phyloP scores from a whole-genome alignment of 2,329 filamentous ascomycete genomes.

The Microsporum canis region DNA sequence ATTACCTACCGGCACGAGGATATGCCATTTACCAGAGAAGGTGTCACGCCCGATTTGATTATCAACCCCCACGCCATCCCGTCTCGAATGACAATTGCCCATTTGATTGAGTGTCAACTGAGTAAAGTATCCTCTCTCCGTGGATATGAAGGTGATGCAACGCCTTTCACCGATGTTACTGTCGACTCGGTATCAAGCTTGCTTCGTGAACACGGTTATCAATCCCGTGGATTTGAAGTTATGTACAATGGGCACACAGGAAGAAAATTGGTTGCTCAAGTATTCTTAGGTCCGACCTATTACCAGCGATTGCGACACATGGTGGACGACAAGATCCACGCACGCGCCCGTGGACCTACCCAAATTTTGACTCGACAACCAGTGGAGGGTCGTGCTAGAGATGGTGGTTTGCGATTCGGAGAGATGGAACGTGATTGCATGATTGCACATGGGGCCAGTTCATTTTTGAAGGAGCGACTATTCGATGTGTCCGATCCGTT shows the following conservation, averaged over 20 bases:
- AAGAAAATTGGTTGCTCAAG: constrained; percentile 80
- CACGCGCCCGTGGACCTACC: constrained; percentile 88
- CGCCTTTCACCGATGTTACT: constrained; percentile 94
- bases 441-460: constrained; percentile 97
- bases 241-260: constrained; percentile 99
- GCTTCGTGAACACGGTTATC: constrained; percentile 80
- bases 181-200: constrained; percentile 85
- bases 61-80: constrained; percentile 99
- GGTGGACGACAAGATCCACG: constrained; percentile 99
- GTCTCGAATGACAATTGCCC: constrained; percentile 99
- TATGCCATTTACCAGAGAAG: constrained; percentile 93
- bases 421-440: constrained; percentile 99
- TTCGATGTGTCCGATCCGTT: constrained; percentile 98
- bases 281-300: constrained; percentile 96
- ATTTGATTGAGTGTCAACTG: constrained; percentile 97
- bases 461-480: constrained; percentile 92
- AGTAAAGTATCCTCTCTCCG: constrained; percentile 91
- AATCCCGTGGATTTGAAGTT: constrained; percentile 92
- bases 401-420: constrained; percentile 97
- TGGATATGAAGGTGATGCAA: constrained; percentile 93
- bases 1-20: constrained; percentile 96
- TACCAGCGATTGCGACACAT: constrained; percentile 98
- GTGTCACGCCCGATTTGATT: constrained; percentile 86
- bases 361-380: constrained; percentile 96
- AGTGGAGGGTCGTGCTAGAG: constrained; percentile 93